Evolutionary conservation across 148 eudicot species (phyloP).

Genomic region (Nyssa sinensis): DNA sequence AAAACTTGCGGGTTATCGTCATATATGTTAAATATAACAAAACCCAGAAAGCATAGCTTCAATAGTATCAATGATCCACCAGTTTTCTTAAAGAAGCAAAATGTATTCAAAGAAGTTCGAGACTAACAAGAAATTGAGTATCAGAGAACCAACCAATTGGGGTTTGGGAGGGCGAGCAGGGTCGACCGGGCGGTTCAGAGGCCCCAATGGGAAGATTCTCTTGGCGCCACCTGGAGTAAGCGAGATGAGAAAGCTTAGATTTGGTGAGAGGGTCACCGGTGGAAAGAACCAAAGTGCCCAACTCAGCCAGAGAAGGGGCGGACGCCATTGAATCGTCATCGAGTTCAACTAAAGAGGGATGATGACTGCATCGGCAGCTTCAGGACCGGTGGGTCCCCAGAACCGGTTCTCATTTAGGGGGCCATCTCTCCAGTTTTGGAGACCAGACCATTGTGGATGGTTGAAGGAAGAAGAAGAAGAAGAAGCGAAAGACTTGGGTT

Average conservation of each 20-base stretch:
- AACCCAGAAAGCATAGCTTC: background rate
- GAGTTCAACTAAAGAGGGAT: background rate
- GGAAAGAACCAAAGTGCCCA: constrained; percentile 72
- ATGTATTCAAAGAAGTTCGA: background rate
- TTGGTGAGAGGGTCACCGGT: constrained; percentile 67
- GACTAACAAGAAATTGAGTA: background rate
- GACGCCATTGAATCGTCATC: constrained; percentile 12
- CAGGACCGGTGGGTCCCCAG: constrained; percentile 82
- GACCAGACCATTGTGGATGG: constrained; percentile 63
- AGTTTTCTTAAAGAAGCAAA: background rate
- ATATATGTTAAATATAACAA: background rate
- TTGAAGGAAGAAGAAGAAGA: constrained; percentile 25
- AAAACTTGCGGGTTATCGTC: background rate
- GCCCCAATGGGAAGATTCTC: constrained; percentile 58
- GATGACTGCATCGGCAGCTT: constrained; percentile 23
- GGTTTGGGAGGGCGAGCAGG: constrained; percentile 83
- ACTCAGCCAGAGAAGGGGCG: constrained; percentile 57
- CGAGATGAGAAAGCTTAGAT: constrained; percentile 76
- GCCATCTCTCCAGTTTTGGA: constrained; percentile 62
- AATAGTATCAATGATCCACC: background rate
- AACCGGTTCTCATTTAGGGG: constrained; percentile 52
- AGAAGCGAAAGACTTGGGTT: constrained; percentile 18
- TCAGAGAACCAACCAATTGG: constrained; percentile 40
- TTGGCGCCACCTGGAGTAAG: constrained; percentile 47
- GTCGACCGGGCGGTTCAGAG: constrained; percentile 47